Evolutionary conservation across 2,329 filamentous ascomycete species (phyloP).

Genomic region (Grosmannia penicillata): DNA sequence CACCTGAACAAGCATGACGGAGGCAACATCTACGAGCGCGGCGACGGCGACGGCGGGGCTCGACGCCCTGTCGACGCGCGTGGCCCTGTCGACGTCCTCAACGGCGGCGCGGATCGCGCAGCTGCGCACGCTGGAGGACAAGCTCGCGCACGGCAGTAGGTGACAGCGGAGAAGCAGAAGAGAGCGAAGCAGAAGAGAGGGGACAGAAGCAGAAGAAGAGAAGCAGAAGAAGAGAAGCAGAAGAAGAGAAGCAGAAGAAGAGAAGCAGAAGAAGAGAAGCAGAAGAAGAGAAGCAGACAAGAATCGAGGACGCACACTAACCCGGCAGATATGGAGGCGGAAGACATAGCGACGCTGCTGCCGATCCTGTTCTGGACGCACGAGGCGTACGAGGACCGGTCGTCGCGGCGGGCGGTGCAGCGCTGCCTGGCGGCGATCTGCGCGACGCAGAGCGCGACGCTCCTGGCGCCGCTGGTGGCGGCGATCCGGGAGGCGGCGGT

Average conservation of each 20-base stretch:
- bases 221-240: too few species aligned
- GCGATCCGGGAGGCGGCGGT: conserved; percentile 57
- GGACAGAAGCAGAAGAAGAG: too few species aligned
- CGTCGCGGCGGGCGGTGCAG: conserved; percentile 71
- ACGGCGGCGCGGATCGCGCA: conserved; percentile 39
- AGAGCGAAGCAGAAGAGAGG: not conserved
- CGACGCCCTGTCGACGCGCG: conserved; percentile 9
- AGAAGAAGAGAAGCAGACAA: not conserved
- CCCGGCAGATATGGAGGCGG: conserved; percentile 28
- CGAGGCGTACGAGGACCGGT: conserved; percentile 70
- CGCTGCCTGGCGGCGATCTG: conserved; percentile 57
- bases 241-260: not conserved
- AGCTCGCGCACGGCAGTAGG: conserved; percentile 38
- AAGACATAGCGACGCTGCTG: conserved; percentile 41
- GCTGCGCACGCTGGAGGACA: conserved; percentile 41
- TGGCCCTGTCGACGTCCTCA: conserved; percentile 45
- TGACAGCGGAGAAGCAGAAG: not conserved
- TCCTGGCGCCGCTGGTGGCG: conserved; percentile 49
- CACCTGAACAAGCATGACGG: conserved; percentile 18
- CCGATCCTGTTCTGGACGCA: conserved; percentile 76
- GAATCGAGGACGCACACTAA: not conserved
- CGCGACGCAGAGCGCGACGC: conserved; percentile 36
- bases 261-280: not conserved
- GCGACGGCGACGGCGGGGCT: conserved; percentile 11
- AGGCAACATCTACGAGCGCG: conserved; percentile 27